Base-by-base conservation (phyloP, 2,329 filamentous ascomycete species). In the Alternaria ethzedia region DNA sequence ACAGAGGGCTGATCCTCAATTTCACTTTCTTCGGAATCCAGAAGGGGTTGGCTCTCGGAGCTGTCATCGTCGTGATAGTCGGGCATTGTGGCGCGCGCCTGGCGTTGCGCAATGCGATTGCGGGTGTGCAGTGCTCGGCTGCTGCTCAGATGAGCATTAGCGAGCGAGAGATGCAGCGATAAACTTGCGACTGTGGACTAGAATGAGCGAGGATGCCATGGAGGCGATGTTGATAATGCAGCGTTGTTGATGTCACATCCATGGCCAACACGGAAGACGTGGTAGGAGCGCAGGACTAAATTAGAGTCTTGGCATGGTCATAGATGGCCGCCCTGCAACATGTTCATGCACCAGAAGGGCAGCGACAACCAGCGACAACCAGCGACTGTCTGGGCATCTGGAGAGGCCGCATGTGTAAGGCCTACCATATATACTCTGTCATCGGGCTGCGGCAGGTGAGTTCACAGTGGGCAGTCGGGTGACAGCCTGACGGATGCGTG, bases 1-100 rank as follows among this genome's bases (percentile, higher is more conserved):
- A 69, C 59, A 23, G 70, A 73, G 30, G 57, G 61, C 6, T 54
- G 57, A 23, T 69, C 64, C 9, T 67, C 64, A 13, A 69, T 54
- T 6, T 67, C 55, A 49, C 59, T 69, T 21, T 70, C 64, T 25
- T 74, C 71, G 20, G 70, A 72, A 15, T 72, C 68, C 21, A 71
- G 62, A 32, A 73, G 66, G 47, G 67, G 65, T 28, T 68, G 67
- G 44, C 52, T 70, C 52, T 72, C 67, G 23, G 61, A 62, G 49
- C 57, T 65, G 28, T 68, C 66, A 13, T 71, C 67, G 49, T 69
- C 55, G 46, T 59, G 50, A 57, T 62, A 59, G 32, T 54, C 44
- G 44, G 60, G 60, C 28, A 58, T 57, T 43, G 50, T 58, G 44
- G 59, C 54, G 51, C 43, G 64, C 32, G 61, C 52, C 47, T 23